Conservation (phyloP, 495 filamentous ascomycete species). For the Aspergillus bridgeri region DNA sequence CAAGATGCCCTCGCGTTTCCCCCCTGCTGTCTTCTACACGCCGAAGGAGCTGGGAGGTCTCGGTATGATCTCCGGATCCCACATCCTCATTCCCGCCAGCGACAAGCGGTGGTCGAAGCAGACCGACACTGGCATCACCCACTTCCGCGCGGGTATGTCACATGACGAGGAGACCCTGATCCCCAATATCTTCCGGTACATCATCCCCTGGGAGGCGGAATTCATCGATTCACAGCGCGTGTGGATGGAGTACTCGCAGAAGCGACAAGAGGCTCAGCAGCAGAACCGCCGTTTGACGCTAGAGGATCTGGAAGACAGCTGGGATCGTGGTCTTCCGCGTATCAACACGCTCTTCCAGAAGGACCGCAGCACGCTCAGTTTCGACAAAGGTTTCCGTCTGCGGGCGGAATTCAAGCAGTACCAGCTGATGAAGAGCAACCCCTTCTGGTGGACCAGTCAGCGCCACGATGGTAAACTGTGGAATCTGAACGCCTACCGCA, state of each 20-base stretch:
- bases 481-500: slow-evolving; percentile 97
- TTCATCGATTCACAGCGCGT: slow-evolving; percentile 99
- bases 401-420: slow-evolving; percentile 98
- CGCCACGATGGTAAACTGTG: slow-evolving; percentile 97
- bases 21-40: slow-evolving; percentile 98
- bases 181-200: slow-evolving; percentile 99
- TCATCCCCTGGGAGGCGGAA: slow-evolving; percentile 98
- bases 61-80: slow-evolving; percentile 98
- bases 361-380: slow-evolving; percentile 93
- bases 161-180: slow-evolving; percentile 98
- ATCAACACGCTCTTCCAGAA: slow-evolving; percentile 99
- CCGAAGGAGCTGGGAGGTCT: slow-evolving; percentile 97
- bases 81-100: slow-evolving; percentile 96
- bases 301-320: slow-evolving; percentile 97
- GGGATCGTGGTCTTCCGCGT: slow-evolving; percentile 96
- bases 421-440: slow-evolving; percentile 99
- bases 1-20: slow-evolving; percentile 99
- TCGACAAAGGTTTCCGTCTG: slow-evolving; percentile 97
- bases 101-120: slow-evolving; percentile 99
- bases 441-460: slow-evolving; percentile 99
- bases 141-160: slow-evolving; percentile 97
- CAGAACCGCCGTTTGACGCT: slow-evolving; percentile 93
- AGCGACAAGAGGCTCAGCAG: slow-evolving; percentile 93
- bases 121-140: slow-evolving; percentile 94
- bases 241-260: slow-evolving; percentile 99